Percentiles rank a stretch among this genome's conserved stretches.
phyloP scores from a whole-genome alignment of 306 rosid species.

The Argentina anserina region DNA sequence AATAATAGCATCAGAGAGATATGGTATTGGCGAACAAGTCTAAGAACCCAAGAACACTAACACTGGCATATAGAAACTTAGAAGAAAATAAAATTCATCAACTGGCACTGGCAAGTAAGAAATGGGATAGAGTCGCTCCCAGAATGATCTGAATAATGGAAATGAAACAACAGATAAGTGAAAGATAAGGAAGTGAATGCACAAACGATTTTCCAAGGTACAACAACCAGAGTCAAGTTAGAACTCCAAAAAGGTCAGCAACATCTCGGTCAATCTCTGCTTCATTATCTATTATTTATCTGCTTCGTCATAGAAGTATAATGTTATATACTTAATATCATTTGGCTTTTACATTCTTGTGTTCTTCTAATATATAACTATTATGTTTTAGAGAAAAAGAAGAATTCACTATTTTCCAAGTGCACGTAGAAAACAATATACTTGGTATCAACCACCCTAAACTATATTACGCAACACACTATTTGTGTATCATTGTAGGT shows the following conservation, averaged over 20 bases:
- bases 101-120: neutral
- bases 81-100: neutral
- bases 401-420: neutral
- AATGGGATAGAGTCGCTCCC: neutral
- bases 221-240: neutral
- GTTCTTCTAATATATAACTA: neutral
- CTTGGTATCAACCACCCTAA: neutral
- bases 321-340: neutral
- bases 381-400: neutral
- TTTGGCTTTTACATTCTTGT: neutral
- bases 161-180: constrained; percentile 5
- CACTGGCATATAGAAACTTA: neutral
- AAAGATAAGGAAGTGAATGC: neutral
- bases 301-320: neutral
- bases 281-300: constrained; percentile 10
- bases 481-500: neutral
- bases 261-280: constrained; percentile 9
- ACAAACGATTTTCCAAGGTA: neutral
- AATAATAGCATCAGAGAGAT: neutral
- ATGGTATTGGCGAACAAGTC: neutral
- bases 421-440: neutral
- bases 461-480: neutral
- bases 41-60: neutral
- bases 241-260: neutral
- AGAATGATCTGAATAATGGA: neutral